These are phyloP conservation scores for Dryas drummondii DNA, from an alignment of 306 rosid species.

Conservation along the genomic window DNA sequence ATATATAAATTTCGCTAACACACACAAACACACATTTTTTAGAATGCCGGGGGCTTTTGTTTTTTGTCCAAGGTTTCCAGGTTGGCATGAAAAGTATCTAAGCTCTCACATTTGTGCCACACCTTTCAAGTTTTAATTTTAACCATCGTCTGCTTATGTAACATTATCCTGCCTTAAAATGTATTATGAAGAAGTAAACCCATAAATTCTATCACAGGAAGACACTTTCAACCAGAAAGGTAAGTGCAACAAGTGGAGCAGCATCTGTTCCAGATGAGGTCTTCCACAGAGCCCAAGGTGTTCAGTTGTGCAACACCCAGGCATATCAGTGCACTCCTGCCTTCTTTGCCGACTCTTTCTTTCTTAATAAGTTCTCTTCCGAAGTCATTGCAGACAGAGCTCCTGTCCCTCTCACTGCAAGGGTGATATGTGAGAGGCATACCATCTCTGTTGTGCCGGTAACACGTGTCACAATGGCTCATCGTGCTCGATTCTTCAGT, in stretches of 20 bases:
- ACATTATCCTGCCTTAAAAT: not conserved
- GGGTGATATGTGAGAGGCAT: slow-evolving; percentile 90
- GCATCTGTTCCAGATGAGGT: slow-evolving; percentile 93
- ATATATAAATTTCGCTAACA: not conserved
- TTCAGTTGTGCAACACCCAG: slow-evolving; percentile 89
- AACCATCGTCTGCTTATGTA: not conserved
- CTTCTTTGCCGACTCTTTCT: slow-evolving; percentile 86
- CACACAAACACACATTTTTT: not conserved
- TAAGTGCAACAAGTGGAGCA: slow-evolving; percentile 85
- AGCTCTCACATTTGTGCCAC: not conserved
- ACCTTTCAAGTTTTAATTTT: slow-evolving; percentile 5
- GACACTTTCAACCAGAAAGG: slow-evolving; percentile 80
- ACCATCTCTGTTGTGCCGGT: slow-evolving; percentile 87
- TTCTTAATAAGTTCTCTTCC: slow-evolving; percentile 85
- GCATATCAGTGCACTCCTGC: slow-evolving; percentile 93
- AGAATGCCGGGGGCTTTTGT: not conserved
- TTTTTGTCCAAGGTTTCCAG: not conserved
- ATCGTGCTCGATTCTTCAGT: slow-evolving; percentile 64
- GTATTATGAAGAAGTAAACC: not conserved
- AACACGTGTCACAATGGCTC: slow-evolving; percentile 81
- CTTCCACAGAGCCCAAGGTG: slow-evolving; percentile 88
- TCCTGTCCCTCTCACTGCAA: slow-evolving; percentile 60
- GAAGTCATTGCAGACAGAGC: slow-evolving; percentile 88
- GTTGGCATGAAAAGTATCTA: not conserved
- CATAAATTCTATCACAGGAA: slow-evolving; percentile 46